Percentiles rank a stretch among this genome's conserved stretches.
phyloP scores from a whole-genome alignment of 495 filamentous ascomycete genomes.

The Achaetomiella virescens region DNA sequence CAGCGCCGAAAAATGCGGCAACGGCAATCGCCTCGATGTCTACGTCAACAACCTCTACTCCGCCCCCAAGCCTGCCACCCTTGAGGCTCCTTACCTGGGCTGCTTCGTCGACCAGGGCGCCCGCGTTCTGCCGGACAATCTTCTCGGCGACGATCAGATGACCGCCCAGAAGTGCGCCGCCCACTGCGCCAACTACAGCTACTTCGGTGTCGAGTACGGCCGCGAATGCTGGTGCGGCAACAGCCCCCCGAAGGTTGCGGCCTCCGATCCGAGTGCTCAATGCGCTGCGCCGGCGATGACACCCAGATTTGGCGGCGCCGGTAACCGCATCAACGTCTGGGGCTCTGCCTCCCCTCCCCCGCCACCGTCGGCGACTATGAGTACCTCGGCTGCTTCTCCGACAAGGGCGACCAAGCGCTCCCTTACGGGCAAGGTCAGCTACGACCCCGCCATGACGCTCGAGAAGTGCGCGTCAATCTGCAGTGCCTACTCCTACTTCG shows the following conservation, averaged over 20 bases:
- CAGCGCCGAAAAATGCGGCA: slow-evolving; percentile 38
- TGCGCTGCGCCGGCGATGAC: slow-evolving; percentile 31
- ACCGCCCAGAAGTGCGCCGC: slow-evolving; percentile 14
- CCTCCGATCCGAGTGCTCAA: slow-evolving; percentile 6
- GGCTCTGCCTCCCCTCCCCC: slow-evolving; percentile 6
- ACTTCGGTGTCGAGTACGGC: slow-evolving; percentile 18
- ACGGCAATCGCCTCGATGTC: slow-evolving; percentile 40
- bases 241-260: neutral
- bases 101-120: slow-evolving; percentile 19
- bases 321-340: slow-evolving; percentile 32
- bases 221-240: slow-evolving; percentile 19
- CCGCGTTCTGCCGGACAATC: slow-evolving; percentile 13
- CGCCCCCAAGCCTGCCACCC: neutral
- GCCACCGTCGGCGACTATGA: slow-evolving; percentile 3
- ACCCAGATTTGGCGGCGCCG: slow-evolving; percentile 32
- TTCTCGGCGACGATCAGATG: slow-evolving; percentile 13
- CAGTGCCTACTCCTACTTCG: slow-evolving; percentile 16
- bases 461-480: slow-evolving; percentile 28
- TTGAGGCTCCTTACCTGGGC: slow-evolving; percentile 11
- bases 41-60: slow-evolving; percentile 32
- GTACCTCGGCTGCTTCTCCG: slow-evolving; percentile 15
- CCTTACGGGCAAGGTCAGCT: slow-evolving; percentile 3
- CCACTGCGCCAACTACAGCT: slow-evolving; percentile 10
- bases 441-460: slow-evolving; percentile 24
- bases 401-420: slow-evolving; percentile 1